Conservation (phyloP, 495 filamentous ascomycete genomes). For the Talaromyces thailandensis region DNA sequence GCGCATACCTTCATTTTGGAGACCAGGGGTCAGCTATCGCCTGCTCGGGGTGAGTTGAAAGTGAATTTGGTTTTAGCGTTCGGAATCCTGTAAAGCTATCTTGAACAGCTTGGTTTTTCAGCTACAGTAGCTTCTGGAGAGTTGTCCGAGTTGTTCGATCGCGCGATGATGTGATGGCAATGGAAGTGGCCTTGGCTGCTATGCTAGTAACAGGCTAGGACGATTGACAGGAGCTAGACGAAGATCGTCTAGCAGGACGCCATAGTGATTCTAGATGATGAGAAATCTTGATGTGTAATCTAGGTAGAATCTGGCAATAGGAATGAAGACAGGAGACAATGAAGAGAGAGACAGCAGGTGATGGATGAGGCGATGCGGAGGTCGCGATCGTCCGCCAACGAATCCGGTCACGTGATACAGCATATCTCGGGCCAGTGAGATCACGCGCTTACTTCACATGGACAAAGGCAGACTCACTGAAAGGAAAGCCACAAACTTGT, state of each 20-base stretch:
- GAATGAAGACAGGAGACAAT: slow-evolving; percentile 9
- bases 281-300: neutral
- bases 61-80: neutral
- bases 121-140: neutral
- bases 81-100: neutral
- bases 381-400: slow-evolving; percentile 19
- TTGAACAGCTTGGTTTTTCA: neutral
- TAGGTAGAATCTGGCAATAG: slow-evolving; percentile 6
- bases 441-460: slow-evolving; percentile 31
- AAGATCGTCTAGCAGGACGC: slow-evolving; percentile 32
- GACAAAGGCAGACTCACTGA: slow-evolving; percentile 2
- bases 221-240: slow-evolving; percentile 25
- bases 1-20: slow-evolving; percentile 20
- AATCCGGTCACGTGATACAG: slow-evolving; percentile 25
- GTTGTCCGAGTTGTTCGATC: neutral
- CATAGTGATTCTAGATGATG: slow-evolving; percentile 14
- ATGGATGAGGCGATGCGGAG: slow-evolving; percentile 13
- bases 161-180: slow-evolving; percentile 14
- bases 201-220: slow-evolving; percentile 14
- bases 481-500: neutral
- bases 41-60: slow-evolving; percentile 1
- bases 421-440: slow-evolving; percentile 32
- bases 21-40: neutral
- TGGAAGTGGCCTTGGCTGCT: slow-evolving; percentile 25
- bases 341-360: slow-evolving; percentile 8